phyloP scores from a whole-genome alignment of 2,329 filamentous ascomycete genomes.

The Dactylellina cionopaga region DNA sequence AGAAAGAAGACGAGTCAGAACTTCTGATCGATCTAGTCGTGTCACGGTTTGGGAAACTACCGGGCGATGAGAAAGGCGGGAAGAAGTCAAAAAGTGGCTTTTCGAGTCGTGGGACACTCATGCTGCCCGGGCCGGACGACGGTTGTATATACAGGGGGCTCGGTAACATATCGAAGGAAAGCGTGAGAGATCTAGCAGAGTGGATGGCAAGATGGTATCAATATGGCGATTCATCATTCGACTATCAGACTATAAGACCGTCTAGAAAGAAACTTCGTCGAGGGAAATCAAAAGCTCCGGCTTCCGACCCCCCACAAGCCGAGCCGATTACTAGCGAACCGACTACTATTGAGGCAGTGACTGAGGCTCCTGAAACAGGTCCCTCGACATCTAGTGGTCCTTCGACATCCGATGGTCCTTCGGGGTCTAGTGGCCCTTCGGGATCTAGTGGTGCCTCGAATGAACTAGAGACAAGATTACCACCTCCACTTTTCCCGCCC shows the following conservation, averaged over 20 bases:
- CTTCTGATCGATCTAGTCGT: slow-evolving; percentile 83
- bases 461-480: slow-evolving; percentile 20
- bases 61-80: slow-evolving; percentile 53
- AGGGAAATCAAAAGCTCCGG: slow-evolving; percentile 16
- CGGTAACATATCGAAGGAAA: slow-evolving; percentile 51
- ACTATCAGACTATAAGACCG: slow-evolving; percentile 34
- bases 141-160: slow-evolving; percentile 56
- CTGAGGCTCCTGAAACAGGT: neutral
- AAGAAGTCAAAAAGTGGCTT: slow-evolving; percentile 56
- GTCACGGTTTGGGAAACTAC: slow-evolving; percentile 77
- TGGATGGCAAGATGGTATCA: slow-evolving; percentile 52
- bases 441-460: neutral
- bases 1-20: slow-evolving; percentile 53
- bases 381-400: neutral
- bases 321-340: neutral
- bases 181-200: slow-evolving; percentile 44
- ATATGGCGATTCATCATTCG: slow-evolving; percentile 45
- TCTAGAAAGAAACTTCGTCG: slow-evolving; percentile 41
- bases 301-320: neutral
- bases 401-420: neutral
- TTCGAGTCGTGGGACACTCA: slow-evolving; percentile 44
- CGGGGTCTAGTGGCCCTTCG: neutral
- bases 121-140: slow-evolving; percentile 53
- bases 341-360: neutral
- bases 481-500: slow-evolving; percentile 15